Evolutionary conservation across 805 yeast species (phyloP), one percentile per base, ranked within the genome.

Genomic region (Kazachstania taianensis): DNA sequence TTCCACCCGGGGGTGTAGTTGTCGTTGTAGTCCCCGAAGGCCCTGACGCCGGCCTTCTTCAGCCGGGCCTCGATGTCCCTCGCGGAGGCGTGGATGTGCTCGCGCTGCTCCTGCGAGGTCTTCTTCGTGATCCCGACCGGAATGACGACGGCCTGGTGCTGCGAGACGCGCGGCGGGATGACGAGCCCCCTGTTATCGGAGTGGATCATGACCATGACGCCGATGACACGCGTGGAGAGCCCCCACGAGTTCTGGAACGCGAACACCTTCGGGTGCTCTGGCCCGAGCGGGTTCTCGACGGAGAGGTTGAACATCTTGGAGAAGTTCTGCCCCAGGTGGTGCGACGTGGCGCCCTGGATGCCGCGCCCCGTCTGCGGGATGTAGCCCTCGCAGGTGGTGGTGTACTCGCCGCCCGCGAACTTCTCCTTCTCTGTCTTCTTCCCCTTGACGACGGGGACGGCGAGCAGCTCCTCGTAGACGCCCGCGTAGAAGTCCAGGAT

Each of bases 181-280:
- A 92, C 97, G 51, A 92, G 71, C 62, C 99, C 99, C 70, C 86
- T 89, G 73, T 94, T 87, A 65, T 92, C 99, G 25, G 96, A 86
- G 62, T 92, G 99, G 41, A 86, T 75, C 99, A 92, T 92, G 41
- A 85, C 86, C 97, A 92, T 92, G 49, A 94, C 99, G 72, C 99
- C 99, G 59, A 92, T 87, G 46, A 82, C 92, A 67, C 99, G 84
- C 41, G 99, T 92, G 33, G 96, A 87, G 51, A 92, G 69, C 66
- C 99, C 99, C 99, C 99, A 92, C 9, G 96, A 87, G 71, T 94
- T 92, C 69, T 92, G 99, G 75, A 78, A 85, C 23, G 92, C 96
- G 51, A 68, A 75, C 34, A 87, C 67, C 67, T 85, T 82, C 55
- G 92, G 94, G 58, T 81, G 77, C 42, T 83, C 94, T 15, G 80